phyloP scores from a whole-genome alignment of 176 grass and related monocot genomes.

The Puccinellia tenuiflora region DNA sequence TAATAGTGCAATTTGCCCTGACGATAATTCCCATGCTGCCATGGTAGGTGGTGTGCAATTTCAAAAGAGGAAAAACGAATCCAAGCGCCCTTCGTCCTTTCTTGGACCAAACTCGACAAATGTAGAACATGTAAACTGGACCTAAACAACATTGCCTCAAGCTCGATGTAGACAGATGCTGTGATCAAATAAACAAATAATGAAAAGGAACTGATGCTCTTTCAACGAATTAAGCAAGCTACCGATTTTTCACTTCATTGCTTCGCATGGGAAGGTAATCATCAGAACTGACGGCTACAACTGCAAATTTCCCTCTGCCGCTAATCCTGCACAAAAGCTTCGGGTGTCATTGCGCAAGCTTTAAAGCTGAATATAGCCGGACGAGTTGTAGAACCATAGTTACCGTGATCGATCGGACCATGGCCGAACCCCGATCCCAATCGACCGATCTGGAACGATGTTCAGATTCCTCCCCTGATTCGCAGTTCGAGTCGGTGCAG shows the following conservation, averaged over 20 bases:
- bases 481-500: neutral
- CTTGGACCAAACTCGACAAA: neutral
- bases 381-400: neutral
- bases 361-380: neutral
- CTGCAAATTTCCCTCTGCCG: constrained; percentile 31
- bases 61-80: neutral
- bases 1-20: neutral
- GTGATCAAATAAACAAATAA: neutral
- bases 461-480: neutral
- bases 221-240: neutral
- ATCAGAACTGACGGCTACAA: constrained; percentile 45
- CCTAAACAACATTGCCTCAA: neutral
- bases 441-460: neutral
- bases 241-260: constrained; percentile 81
- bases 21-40: neutral
- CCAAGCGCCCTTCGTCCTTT: neutral
- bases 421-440: neutral
- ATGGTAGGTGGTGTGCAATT: neutral
- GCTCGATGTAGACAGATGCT: neutral
- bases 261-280: constrained; percentile 92
- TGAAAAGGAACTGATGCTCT: neutral
- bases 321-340: constrained; percentile 42
- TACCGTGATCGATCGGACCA: neutral
- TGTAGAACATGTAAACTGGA: neutral
- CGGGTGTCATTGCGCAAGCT: neutral